Percentiles rank a stretch among this genome's conserved stretches.
These are phyloP conservation scores for Pythium apleroticum DNA, from an alignment of 352 stramenopile genomes.

Conservation along the genomic window DNA sequence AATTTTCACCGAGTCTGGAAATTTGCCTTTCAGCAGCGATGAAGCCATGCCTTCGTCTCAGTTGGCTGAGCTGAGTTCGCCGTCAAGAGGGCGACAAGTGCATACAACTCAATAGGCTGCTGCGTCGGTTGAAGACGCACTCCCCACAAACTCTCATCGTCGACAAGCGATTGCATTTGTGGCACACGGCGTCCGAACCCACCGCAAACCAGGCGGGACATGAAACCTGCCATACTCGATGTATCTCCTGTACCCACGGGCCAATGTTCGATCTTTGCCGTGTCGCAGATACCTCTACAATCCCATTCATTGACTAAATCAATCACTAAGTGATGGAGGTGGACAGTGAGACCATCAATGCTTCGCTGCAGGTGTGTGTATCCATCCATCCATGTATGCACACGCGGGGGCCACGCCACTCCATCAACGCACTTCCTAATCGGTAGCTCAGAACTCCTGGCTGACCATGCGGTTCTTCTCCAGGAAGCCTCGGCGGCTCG, in stretches of 20 bases:
- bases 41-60: constrained; percentile 7
- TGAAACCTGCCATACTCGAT: background rate
- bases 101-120: background rate
- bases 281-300: constrained; percentile 6
- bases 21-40: background rate
- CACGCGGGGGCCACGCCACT: background rate
- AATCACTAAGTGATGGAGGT: background rate
- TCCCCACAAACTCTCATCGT: background rate
- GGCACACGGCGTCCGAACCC: background rate
- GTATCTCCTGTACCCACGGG: constrained; percentile 2
- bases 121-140: no score
- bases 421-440: background rate
- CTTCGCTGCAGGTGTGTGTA: background rate
- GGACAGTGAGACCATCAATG: background rate
- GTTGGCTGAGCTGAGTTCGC: background rate
- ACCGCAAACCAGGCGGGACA: background rate
- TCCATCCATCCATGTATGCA: background rate
- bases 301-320: constrained; percentile 1
- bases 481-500: constrained; percentile 48
- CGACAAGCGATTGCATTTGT: background rate
- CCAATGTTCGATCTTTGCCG: background rate
- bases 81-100: background rate
- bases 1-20: background rate
- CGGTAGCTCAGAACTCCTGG: constrained; percentile 42
- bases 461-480: constrained; percentile 56